Conservation (phyloP, 176 grass and related monocot species). For the Oryza meyeriana region DNA sequence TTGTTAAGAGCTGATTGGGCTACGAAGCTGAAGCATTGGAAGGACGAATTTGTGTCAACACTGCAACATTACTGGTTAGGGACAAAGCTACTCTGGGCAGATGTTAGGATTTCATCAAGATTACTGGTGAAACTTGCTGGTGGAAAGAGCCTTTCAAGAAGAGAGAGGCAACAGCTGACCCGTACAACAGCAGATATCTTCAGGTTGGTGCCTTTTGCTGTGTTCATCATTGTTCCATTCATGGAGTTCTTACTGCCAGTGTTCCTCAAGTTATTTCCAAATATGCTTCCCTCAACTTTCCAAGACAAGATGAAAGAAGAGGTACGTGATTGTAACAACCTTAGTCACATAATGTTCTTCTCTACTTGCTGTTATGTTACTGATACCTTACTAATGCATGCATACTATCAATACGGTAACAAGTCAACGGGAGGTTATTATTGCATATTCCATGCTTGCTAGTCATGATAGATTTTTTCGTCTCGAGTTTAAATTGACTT, state of each 20-base stretch:
- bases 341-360: background rate
- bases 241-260: constrained; percentile 91
- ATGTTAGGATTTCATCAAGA: constrained; percentile 74
- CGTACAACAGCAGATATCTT: constrained; percentile 85
- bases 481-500: constrained; percentile 30
- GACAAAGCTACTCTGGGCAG: constrained; percentile 76
- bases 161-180: constrained; percentile 69
- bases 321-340: constrained; percentile 29
- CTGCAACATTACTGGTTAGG: constrained; percentile 83
- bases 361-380: constrained; percentile 9
- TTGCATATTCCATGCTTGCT: background rate
- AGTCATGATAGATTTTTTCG: background rate
- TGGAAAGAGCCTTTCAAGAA: constrained; percentile 79
- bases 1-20: constrained; percentile 66
- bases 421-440: background rate
- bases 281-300: constrained; percentile 94
- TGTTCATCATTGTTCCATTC: constrained; percentile 94
- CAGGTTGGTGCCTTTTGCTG: constrained; percentile 79
- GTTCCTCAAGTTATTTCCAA: constrained; percentile 84
- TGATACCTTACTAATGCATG: background rate
- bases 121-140: constrained; percentile 70
- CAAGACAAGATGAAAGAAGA: constrained; percentile 89
- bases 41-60: constrained; percentile 70
- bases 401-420: background rate
- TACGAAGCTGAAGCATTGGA: constrained; percentile 72